Evolutionary conservation across 2,329 filamentous ascomycete genomes (phyloP).

Genomic region (Epichloe baconii): DNA sequence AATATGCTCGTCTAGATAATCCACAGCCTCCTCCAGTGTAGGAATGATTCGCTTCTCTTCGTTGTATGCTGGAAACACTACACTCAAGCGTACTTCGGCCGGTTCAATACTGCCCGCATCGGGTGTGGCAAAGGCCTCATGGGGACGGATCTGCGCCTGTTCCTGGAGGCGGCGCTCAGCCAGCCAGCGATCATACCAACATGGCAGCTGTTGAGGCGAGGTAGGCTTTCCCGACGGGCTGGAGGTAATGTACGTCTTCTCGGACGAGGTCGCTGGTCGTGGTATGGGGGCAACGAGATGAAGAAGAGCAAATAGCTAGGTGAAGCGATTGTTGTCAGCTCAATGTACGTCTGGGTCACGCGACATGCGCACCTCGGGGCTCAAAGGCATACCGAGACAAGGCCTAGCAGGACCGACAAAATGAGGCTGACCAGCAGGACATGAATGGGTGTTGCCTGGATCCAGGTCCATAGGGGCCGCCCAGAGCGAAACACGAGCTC

Average conservation of each 20-base stretch:
- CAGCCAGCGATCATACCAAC: slow-evolving; percentile 74
- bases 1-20: slow-evolving; percentile 68
- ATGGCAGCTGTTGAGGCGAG: slow-evolving; percentile 47
- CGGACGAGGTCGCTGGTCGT: slow-evolving; percentile 57
- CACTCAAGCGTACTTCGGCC: slow-evolving; percentile 72
- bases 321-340: slow-evolving; percentile 5
- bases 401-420: slow-evolving; percentile 18
- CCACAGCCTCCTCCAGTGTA: slow-evolving; percentile 83
- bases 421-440: slow-evolving; percentile 24
- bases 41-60: slow-evolving; percentile 71
- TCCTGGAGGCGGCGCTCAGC: slow-evolving; percentile 42
- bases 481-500: slow-evolving; percentile 22
- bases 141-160: slow-evolving; percentile 19
- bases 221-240: slow-evolving; percentile 36
- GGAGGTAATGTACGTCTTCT: slow-evolving; percentile 76
- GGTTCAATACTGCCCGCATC: slow-evolving; percentile 53
- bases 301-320: slow-evolving; percentile 49
- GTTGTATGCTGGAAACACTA: slow-evolving; percentile 93
- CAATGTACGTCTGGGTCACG: not conserved
- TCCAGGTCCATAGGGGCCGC: slow-evolving; percentile 21
- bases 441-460: slow-evolving; percentile 25
- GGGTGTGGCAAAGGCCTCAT: slow-evolving; percentile 25
- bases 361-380: too few relatives aligned
- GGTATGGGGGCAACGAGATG: slow-evolving; percentile 70
- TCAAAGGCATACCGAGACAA: slow-evolving; percentile 23